Evolutionary conservation across 768 basidiomycete genomes (phyloP), one percentile per base, ranked within the genome.

Genomic region (Russula emetica): DNA sequence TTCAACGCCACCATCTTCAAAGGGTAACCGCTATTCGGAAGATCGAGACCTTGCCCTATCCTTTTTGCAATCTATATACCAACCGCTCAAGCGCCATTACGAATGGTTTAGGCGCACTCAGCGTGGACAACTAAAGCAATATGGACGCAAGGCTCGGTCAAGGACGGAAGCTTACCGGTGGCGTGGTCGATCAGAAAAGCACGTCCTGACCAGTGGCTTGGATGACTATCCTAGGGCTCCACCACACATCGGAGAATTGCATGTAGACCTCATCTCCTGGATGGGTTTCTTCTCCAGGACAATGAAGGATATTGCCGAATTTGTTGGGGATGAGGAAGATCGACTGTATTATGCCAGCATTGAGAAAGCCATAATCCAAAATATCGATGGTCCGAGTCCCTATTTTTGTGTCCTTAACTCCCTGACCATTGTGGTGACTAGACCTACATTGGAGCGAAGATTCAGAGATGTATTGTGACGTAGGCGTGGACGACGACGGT

Each of bases 31-130:
- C 54, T 80, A 83, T 72, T 73, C 91, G 60, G 73, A 83, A 50
- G 78, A 84, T n/a, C 83, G 83, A 4, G 79, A 82, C 36, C 77
- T 86, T 22, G 88, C 88, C 0, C 75, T 84, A 2, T 72, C 77
- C 2, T 96, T 85, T 77, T 82, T 98, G 47, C 83, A 79, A 58
- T 86, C 85, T 3, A 90, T 97, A 56, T 98, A 98, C 72, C 75
- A 77, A 24, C 88, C 90, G 0, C 80, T 98, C 16, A 90, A 90
- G 70, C 83, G 91, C 30, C 96, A 98, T 73, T 98, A 96, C 72
- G 87, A 92, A 58, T 98, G 95, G 95, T 97, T 98, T 82, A 84
- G 92, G 47, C 85, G 87, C 51, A 97, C 95, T 3, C 95, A 98
- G 73, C 83, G 90, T 5, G 95, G 95, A 9, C 92, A 95, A 72